Evolutionary conservation across 1,139 yeast species (phyloP), one percentile per base, ranked within the genome.

Genomic region (Geotrichum klebahnii): DNA sequence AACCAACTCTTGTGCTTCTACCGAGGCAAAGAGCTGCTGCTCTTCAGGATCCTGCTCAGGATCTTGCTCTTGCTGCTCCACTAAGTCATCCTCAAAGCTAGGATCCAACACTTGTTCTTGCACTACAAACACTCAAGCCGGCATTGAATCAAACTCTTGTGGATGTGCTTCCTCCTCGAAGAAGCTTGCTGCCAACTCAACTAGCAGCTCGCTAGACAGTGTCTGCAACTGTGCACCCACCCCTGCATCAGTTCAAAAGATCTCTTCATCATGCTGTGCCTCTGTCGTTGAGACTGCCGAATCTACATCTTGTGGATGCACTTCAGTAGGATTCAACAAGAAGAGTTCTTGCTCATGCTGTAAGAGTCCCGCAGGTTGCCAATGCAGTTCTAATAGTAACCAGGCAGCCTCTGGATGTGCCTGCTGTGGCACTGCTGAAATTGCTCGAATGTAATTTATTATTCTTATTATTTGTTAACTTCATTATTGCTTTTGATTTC

Each of bases 281-380:
- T 37, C 44, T 2, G n/a, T 23, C n/a, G 37, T 28, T 23, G 12
- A 23, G 12, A 29, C 50, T 34, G 45, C 45, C 24, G 29, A 32
- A n/a, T 19, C 44, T 16, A 42, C 37, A 10, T 20, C 22, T 24
- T 46, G 50, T 19, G 46, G 46, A 4, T 46, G 50, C 31, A 26
- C 35, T 8, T 19, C 50, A 2, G 17, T 36, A 3, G 50, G 46
- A 1, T 10, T 35, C 20, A 46, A 46, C 32, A 41, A 44, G 36
- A 47, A 47, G 37, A 14, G 29, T 10, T 19, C 43, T 16, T 47
- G 51, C 39, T 6, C 38, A 4, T 47, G 51, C 44, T 47, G 51
- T 29, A 17, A 38, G 6, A 26, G 37, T 20, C n/a, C 36, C 1
- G 12, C 12, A 9, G 51, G 51, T 10, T 47, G 51, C 38, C 51